Conservation (phyloP, 2,329 filamentous ascomycete species). For the Sclerotinia nivalis region DNA sequence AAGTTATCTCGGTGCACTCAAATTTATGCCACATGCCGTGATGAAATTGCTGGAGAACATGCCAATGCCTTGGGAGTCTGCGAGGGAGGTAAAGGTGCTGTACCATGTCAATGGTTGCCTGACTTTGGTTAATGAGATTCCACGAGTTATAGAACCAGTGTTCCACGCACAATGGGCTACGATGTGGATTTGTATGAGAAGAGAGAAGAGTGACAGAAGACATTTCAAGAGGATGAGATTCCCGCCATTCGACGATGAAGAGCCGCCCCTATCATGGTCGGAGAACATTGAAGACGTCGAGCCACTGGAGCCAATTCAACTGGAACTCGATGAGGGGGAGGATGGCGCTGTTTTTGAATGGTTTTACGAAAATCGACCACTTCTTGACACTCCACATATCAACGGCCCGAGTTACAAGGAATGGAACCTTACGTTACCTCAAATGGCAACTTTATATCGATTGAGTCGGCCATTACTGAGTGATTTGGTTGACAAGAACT, state of each 20-base stretch:
- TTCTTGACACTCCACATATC: conserved; percentile 88
- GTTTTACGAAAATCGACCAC: conserved; percentile 93
- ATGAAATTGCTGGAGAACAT: conserved; percentile 98
- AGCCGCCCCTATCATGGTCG: conserved; percentile 95
- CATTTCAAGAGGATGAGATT: conserved; percentile 99
- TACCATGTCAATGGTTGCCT: conserved; percentile 98
- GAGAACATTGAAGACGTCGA: conserved; percentile 99
- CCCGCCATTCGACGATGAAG: conserved; percentile 97
- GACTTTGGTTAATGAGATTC: conserved; percentile 94
- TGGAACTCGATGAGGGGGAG: conserved; percentile 94
- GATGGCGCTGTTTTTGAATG: conserved; percentile 90
- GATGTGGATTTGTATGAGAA: conserved; percentile 98
- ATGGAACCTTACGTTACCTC: conserved; percentile 89
- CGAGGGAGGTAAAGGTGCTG: conserved; percentile 93
- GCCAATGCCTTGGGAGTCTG: conserved; percentile 99
- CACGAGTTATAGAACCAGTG: conserved; percentile 94
- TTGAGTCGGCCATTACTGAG: conserved; percentile 88
- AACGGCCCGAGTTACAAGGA: conserved; percentile 96
- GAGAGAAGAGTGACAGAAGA: conserved; percentile 93
- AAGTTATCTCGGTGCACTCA: conserved; percentile 93
- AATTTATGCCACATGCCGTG: conserved; percentile 99
- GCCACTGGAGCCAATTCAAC: conserved; percentile 94
- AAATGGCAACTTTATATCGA: conserved; percentile 95
- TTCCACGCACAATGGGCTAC: conserved; percentile 99
- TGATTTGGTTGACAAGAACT: conserved; percentile 93